Evolutionary conservation across 2,329 filamentous ascomycete genomes (phyloP).

Genomic region (Cladophialophora chaetospira): DNA sequence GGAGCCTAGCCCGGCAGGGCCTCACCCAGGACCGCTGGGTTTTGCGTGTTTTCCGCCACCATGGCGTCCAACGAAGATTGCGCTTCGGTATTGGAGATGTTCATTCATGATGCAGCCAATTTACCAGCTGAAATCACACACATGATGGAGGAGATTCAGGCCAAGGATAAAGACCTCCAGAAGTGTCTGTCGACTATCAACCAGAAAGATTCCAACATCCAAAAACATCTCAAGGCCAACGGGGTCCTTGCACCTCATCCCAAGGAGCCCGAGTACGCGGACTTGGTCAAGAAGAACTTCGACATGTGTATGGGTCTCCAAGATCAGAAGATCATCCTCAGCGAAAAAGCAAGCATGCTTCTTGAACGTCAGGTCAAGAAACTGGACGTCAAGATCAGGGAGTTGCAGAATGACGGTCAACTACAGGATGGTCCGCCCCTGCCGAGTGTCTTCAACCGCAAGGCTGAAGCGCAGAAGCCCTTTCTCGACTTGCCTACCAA

Average conservation of each 20-base stretch:
- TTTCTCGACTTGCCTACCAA: slow-evolving; percentile 52
- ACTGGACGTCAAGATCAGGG: slow-evolving; percentile 63
- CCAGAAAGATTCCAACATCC: slow-evolving; percentile 61
- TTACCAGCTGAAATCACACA: slow-evolving; percentile 66
- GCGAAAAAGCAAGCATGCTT: slow-evolving; percentile 61
- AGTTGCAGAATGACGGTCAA: slow-evolving; percentile 60
- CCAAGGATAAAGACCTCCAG: slow-evolving; percentile 63
- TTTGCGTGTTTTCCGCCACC: too few species aligned
- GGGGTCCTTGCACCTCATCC: slow-evolving; percentile 63
- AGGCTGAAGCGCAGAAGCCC: slow-evolving; percentile 50
- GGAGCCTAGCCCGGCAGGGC: too few species aligned
- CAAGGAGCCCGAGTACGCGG: slow-evolving; percentile 64
- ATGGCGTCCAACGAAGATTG: slow-evolving; percentile 61
- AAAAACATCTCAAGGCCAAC: slow-evolving; percentile 66
- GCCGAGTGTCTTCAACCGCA: slow-evolving; percentile 59
- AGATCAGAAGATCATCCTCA: slow-evolving; percentile 63
- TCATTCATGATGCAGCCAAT: slow-evolving; percentile 66
- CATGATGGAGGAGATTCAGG: slow-evolving; percentile 67
- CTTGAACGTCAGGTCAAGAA: slow-evolving; percentile 66
- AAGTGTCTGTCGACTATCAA: slow-evolving; percentile 60
- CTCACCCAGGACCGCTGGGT: too few species aligned
- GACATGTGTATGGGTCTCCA: slow-evolving; percentile 61
- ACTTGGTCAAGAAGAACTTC: slow-evolving; percentile 59
- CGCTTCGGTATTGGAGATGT: slow-evolving; percentile 65
- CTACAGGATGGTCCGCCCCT: slow-evolving; percentile 61